Conservation (phyloP, 768 basidiomycete species). For the Tulasnella sp. region DNA sequence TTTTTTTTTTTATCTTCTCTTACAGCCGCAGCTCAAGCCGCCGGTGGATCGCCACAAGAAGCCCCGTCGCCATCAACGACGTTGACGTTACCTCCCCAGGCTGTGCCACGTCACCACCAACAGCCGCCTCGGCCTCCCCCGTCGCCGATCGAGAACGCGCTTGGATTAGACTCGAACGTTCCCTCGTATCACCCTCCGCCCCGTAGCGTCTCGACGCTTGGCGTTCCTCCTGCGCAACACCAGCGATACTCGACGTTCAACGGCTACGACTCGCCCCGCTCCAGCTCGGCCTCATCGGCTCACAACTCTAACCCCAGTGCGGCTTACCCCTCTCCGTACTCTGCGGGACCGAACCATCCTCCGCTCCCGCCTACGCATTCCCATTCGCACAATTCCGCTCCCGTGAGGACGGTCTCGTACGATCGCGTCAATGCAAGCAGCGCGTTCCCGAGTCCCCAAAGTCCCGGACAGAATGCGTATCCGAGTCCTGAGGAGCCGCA, state of each 20-base stretch:
- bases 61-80: slow-evolving; percentile 13
- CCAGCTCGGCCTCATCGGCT: slow-evolving; percentile 40
- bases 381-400: slow-evolving; percentile 26
- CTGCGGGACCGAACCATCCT: slow-evolving; percentile 38
- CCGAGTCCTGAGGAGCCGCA: slow-evolving; percentile 9
- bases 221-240: not conserved
- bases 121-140: slow-evolving; percentile 6
- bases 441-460: slow-evolving; percentile 11
- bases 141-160: slow-evolving; percentile 9
- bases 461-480: slow-evolving; percentile 5
- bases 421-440: slow-evolving; percentile 7
- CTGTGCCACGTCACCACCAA: slow-evolving; percentile 11
- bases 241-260: not conserved
- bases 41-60: not conserved
- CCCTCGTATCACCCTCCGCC: not conserved
- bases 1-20: not conserved
- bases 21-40: not conserved
- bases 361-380: slow-evolving; percentile 33
- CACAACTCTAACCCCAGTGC: slow-evolving; percentile 45
- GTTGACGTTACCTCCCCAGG: slow-evolving; percentile 14
- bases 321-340: slow-evolving; percentile 31
- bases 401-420: slow-evolving; percentile 21
- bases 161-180: slow-evolving; percentile 2
- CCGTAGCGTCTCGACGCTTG: not conserved
- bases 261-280: slow-evolving; percentile 24